Evolutionary conservation across 352 stramenopile species (phyloP).

Genomic region (Pythium coloratum): DNA sequence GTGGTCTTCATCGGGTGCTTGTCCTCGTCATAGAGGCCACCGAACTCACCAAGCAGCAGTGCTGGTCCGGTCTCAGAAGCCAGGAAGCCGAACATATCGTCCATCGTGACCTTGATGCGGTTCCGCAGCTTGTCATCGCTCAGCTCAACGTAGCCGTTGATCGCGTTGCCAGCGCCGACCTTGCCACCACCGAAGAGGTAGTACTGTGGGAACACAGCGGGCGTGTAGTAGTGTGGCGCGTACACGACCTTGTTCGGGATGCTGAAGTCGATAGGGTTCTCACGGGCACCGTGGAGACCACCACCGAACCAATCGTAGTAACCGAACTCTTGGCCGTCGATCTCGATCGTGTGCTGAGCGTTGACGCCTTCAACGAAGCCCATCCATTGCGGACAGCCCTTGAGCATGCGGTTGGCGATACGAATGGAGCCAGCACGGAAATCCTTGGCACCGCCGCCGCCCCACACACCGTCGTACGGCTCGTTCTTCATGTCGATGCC

Average conservation of each 20-base stretch:
- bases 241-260: conserved; percentile 70
- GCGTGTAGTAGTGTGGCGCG: conserved; percentile 76
- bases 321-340: conserved; percentile 44
- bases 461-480: conserved; percentile 50
- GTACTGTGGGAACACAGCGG: conserved; percentile 54
- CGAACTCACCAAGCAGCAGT: conserved; percentile 68
- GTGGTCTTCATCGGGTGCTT: conserved; percentile 57
- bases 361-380: conserved; percentile 73
- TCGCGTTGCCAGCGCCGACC: conserved; percentile 21
- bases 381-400: conserved; percentile 67
- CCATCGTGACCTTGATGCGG: conserved; percentile 50
- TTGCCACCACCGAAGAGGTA: conserved; percentile 67
- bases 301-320: conserved; percentile 79
- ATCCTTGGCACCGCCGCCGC: conserved; percentile 40
- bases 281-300: conserved; percentile 42
- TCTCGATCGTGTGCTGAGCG: conserved; percentile 41
- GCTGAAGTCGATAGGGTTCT: conserved; percentile 49
- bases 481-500: conserved; percentile 77
- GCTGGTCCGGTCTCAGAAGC: conserved; percentile 43
- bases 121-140: conserved; percentile 40
- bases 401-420: conserved; percentile 67
- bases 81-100: conserved; percentile 74
- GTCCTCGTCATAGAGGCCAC: conserved; percentile 58
- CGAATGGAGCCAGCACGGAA: conserved; percentile 48
- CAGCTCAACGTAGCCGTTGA: conserved; percentile 50